Evolutionary conservation across 305 asterid genomes (phyloP), one percentile per base, ranked within the genome.

Genomic region (Solanum hybrid): DNA sequence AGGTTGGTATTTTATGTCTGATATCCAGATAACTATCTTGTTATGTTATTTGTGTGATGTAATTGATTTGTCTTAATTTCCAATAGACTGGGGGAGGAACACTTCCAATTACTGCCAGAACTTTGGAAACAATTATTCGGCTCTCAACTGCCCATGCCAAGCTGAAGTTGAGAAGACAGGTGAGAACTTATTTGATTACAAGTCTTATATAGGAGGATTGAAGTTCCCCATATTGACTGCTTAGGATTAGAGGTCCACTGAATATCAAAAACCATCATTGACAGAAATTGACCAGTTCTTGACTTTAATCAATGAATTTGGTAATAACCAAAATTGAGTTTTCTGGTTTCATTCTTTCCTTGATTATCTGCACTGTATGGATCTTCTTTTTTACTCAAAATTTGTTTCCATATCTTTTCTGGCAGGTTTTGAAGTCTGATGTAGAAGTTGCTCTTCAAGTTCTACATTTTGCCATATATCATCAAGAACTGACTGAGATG

Each of bases 121-220:
- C 99, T 89, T 92, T 97, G 76, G 99, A 97, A 93, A 97, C 99
- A 77, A 97, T 97, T 34, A 97, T 97, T 83, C 97, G 98, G 91
- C 96, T 97, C 35, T 97, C 99, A 20, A 97, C 99, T 90, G 99
- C 99, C 88, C 99, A 97, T 92, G 99, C 99, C 89, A 97, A 97
- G 91, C 92, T 97, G 95, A 97, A 90, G 96, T 90, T 96, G 93
- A 94, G 97, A 88, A 95, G 94, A 94, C 96, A 97, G 99, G 99
- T 97, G 93, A 35, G n/a, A 4, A 33, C 86, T 46, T 36, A 51
- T 40, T 71, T 39, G 69, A 8, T 31, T 73, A 12, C 8, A 42
- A 83, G 24, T 40, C 46, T 24, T 11, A 11, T 35, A 33, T 78
- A 28, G 74, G 61, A 77, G 18, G 12, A 36, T 57, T 79, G 75